These are phyloP conservation scores for Hordeum vulgare DNA, from an alignment of 176 grass and related monocot genomes.

Conservation along the genomic window DNA sequence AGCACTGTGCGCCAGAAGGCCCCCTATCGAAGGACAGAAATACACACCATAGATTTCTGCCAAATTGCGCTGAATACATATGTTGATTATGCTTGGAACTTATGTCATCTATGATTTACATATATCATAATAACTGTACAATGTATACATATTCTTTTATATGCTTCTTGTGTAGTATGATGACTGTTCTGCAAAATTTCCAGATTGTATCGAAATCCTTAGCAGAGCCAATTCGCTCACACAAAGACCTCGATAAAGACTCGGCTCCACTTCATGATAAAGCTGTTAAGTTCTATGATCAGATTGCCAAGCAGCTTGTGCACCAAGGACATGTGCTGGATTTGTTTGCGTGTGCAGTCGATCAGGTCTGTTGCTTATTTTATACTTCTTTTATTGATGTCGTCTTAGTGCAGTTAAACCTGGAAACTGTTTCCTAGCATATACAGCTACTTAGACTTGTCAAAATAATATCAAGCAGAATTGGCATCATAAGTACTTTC, in stretches of 20 bases:
- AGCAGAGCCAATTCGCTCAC: constrained; percentile 93
- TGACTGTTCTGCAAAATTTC: constrained; percentile 32
- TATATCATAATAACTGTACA: neutral
- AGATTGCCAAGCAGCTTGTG: constrained; percentile 88
- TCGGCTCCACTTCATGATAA: constrained; percentile 80
- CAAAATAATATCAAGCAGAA: neutral
- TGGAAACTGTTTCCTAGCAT: neutral
- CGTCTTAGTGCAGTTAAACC: neutral
- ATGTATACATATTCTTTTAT: neutral
- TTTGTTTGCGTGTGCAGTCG: constrained; percentile 94
- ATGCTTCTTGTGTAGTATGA: constrained; percentile 16
- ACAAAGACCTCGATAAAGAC: constrained; percentile 95
- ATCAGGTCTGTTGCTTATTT: constrained; percentile 62
- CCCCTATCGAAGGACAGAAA: neutral
- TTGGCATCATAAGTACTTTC: neutral
- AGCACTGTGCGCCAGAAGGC: neutral
- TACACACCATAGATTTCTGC: neutral
- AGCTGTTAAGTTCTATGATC: constrained; percentile 94
- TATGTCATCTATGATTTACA: constrained; percentile 8
- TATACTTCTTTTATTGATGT: neutral
- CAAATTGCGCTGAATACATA: neutral
- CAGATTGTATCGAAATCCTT: constrained; percentile 99
- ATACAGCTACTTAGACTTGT: neutral
- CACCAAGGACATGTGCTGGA: constrained; percentile 97
- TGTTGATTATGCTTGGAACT: neutral